Evolutionary conservation across 306 rosid genomes (phyloP).

Genomic region (Dicorynia guianensis): DNA sequence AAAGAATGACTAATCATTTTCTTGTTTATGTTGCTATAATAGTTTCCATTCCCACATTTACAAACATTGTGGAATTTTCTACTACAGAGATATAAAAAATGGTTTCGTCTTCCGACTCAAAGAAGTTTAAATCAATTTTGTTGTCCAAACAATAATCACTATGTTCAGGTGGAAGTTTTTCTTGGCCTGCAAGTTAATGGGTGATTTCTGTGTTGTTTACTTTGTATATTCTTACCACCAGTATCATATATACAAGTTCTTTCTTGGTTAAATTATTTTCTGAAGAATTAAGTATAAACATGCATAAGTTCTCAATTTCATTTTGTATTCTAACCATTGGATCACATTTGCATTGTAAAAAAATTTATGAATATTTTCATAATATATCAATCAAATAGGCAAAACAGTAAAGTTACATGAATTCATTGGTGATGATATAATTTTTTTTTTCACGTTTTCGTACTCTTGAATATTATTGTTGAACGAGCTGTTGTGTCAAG

Average conservation of each 20-base stretch:
- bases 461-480: neutral
- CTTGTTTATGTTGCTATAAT: no score
- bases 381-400: neutral
- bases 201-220: no score
- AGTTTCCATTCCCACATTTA: no score
- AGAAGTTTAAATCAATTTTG: no score
- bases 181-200: no score
- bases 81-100: no score
- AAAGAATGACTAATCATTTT: no score
- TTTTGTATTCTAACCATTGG: conserved; percentile 4
- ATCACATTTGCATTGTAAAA: conserved; percentile 8
- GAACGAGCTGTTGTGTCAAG: conserved; percentile 25
- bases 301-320: neutral
- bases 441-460: neutral
- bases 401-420: conserved; percentile 10
- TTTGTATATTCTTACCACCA: neutral
- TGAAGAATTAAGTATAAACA: conserved; percentile 11
- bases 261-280: conserved; percentile 1
- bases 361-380: conserved; percentile 10
- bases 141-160: no score
- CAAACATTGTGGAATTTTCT: no score
- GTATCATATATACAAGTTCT: neutral
- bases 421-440: neutral
- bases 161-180: no score
- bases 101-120: no score